phyloP scores from a whole-genome alignment of 2,329 filamentous ascomycete species.

The Phaeosphaeriaceae sp. region DNA sequence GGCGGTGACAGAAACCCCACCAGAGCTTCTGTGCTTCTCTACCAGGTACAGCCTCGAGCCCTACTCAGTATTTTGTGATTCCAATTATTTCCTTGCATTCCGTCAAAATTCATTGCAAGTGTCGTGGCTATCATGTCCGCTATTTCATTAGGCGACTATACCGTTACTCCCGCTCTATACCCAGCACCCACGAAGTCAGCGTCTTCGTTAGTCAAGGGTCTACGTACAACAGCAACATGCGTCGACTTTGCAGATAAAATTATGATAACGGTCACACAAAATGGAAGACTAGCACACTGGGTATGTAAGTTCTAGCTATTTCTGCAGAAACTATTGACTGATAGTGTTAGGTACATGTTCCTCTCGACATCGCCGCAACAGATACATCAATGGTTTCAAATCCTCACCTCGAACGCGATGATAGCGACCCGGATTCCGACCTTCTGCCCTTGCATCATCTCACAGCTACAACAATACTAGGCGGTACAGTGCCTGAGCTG shows the following conservation, averaged over 20 bases:
- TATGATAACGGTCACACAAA: constrained; percentile 85
- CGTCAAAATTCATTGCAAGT: not conserved
- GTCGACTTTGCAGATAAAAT: constrained; percentile 89
- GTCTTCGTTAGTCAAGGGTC: constrained; percentile 68
- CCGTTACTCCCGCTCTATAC: constrained; percentile 60
- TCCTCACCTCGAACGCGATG: constrained; percentile 55
- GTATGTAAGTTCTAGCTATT: constrained; percentile 56
- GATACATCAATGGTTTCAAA: constrained; percentile 63
- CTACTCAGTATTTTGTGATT: not conserved
- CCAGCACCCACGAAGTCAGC: constrained; percentile 66
- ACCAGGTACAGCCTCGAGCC: not conserved
- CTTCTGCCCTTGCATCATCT: constrained; percentile 80
- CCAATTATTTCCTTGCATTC: too few species aligned
- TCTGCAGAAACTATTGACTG: constrained; percentile 5
- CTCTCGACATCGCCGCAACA: constrained; percentile 71
- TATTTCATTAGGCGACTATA: constrained; percentile 21
- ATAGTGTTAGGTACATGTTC: constrained; percentile 72
- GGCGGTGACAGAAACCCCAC: constrained; percentile 30
- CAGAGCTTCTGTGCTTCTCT: not conserved
- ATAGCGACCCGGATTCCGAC: constrained; percentile 42
- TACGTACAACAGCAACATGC: constrained; percentile 73
- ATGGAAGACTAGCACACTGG: constrained; percentile 89
- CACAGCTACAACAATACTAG: constrained; percentile 85
- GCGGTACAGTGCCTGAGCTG: constrained; percentile 77
- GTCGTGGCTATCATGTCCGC: not conserved